Conservation (phyloP, 1,284 basidiomycete species). For the Rhodotorula sp. region DNA sequence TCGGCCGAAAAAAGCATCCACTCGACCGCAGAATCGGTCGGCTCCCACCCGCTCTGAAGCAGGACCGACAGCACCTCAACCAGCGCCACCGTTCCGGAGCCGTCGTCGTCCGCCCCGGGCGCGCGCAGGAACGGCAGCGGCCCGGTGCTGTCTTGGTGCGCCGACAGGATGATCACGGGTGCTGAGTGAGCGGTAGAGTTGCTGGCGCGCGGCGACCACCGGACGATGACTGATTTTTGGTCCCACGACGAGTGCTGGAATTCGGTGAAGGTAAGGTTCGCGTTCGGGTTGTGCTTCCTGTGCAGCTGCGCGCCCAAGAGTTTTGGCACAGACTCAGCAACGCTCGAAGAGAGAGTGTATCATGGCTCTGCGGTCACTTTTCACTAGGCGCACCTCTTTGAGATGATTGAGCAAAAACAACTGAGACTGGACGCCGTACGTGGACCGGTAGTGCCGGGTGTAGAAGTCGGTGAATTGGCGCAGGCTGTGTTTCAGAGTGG, state of each 20-base stretch:
- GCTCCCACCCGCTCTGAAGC: slow-evolving; percentile 69
- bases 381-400: slow-evolving; percentile 50
- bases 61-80: slow-evolving; percentile 83
- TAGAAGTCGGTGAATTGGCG: slow-evolving; percentile 46
- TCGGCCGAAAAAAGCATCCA: slow-evolving; percentile 66
- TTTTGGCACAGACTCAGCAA: no score
- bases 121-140: slow-evolving; percentile 73
- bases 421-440: slow-evolving; percentile 73
- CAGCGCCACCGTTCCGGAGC: slow-evolving; percentile 85
- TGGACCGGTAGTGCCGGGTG: slow-evolving; percentile 54
- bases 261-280: slow-evolving; percentile 58
- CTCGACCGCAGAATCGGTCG: slow-evolving; percentile 71
- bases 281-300: slow-evolving; percentile 1
- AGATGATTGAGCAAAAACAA: slow-evolving; percentile 75
- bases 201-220: slow-evolving; percentile 50
- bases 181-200: neutral
- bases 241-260: slow-evolving; percentile 83
- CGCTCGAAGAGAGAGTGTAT: neutral
- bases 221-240: slow-evolving; percentile 78
- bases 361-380: neutral
- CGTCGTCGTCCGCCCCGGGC: slow-evolving; percentile 82
- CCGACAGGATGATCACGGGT: slow-evolving; percentile 57
- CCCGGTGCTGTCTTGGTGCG: slow-evolving; percentile 90
- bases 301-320: slow-evolving; percentile 31
- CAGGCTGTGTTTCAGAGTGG: neutral